Percentiles rank a stretch among this genome's conserved stretches.
phyloP scores from a whole-genome alignment of 2,329 filamentous ascomycete species.

The Colletotrichum australisinense region DNA sequence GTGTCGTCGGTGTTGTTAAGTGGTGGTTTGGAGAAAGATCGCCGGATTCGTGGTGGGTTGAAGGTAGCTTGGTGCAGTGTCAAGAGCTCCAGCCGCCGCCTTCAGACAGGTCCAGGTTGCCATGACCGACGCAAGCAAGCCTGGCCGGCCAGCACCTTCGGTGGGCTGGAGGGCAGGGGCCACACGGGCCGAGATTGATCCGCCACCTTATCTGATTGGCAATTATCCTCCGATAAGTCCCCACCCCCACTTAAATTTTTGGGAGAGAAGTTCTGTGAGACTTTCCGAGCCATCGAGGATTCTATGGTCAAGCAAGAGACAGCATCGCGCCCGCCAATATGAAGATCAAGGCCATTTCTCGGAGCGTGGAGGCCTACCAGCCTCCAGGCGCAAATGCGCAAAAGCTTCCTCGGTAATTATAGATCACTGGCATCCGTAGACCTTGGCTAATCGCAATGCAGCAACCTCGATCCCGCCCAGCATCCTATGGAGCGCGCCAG shows the following conservation, averaged over 20 bases:
- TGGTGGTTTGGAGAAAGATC: constrained; percentile 1
- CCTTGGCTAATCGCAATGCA: constrained; percentile 39
- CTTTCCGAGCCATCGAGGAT: not conserved
- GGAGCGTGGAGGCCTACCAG: constrained; percentile 73
- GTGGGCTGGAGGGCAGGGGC: constrained; percentile 14
- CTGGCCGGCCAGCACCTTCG: not conserved
- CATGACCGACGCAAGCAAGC: constrained; percentile 31
- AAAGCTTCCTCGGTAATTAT: constrained; percentile 60
- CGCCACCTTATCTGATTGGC: constrained; percentile 13
- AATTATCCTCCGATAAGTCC: constrained; percentile 27
- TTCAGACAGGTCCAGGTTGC: constrained; percentile 33
- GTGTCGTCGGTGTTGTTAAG: constrained; percentile 23
- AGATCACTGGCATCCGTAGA: not conserved
- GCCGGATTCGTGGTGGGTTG: constrained; percentile 34
- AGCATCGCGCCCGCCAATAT: constrained; percentile 40
- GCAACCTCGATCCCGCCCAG: constrained; percentile 84
- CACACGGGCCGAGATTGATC: constrained; percentile 28
- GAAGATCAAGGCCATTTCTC: constrained; percentile 76
- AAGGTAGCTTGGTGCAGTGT: constrained; percentile 22
- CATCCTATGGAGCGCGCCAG: constrained; percentile 92
- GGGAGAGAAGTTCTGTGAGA: constrained; percentile 32
- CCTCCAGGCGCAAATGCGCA: constrained; percentile 74
- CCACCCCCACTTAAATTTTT: constrained; percentile 38
- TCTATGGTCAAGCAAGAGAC: constrained; percentile 13
- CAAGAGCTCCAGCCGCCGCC: constrained; percentile 35